Base-by-base conservation (phyloP, 768 basidiomycete genomes). In the Amanita fuliginea region DNA sequence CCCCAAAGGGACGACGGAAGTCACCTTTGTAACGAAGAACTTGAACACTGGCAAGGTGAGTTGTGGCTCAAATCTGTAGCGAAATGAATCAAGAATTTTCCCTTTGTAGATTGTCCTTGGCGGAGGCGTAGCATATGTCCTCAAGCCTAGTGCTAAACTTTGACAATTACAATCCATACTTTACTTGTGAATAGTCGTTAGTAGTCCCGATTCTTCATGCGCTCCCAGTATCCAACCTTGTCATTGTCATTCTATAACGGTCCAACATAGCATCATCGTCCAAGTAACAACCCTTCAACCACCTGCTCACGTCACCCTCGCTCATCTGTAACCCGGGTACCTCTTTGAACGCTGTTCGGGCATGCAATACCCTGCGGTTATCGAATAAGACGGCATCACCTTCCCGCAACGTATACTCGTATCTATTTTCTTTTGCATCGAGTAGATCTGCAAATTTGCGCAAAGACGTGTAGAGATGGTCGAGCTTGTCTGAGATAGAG, bases 361-460 rank as follows among this genome's bases (percentile, higher is more conserved):
- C 91, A 62, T 99, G 95, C 52, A 97, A 62, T 3, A 95, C 80
- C 13, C 95, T 71, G 21, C 93, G 72, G 58, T 98, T 99, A 60
- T 97, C 94, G 56, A 99, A 99, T 8, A 95, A 45, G 16, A 87
- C 91, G 4, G 83, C 82, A 53, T 95, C 90, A 26, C 91, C 90
- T 64, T 93, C 89, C 26, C 67, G 62, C 39, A 97, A 66, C 42
- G 76, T 80, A 64, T 88, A 83, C 54, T 76, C 63, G 52, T 75
- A 85, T 36, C 70, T 71, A 21, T 72, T 74, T 9, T 56, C 57
- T 0, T 72, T 68, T 14, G 74, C 70, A 46, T 82, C 75, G 2
- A 93, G 61, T 10, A 82, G 56, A 0, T 63, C 58, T 2, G 80
- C 74, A 55, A 92, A 97, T 13, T 65, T 62, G 3, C 60, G 54